Base-by-base conservation (phyloP, 768 basidiomycete species). In the Kwoniella heveanensis region DNA sequence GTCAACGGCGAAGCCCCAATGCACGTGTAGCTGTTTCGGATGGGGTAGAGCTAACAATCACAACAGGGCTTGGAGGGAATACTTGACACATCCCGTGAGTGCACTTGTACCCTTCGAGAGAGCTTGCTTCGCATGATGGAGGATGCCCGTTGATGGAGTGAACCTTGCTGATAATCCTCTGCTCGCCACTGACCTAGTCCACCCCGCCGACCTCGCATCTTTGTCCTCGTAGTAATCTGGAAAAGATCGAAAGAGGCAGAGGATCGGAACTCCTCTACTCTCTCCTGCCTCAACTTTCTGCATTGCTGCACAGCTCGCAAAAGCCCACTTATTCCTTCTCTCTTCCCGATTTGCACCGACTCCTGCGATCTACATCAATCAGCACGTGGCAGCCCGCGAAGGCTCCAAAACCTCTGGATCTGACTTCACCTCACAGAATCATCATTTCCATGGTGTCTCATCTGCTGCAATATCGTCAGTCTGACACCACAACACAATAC, bases 31-130 rank as follows among this genome's bases (percentile, higher is more conserved):
- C 32, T 32, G 32, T 32, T 32, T 32, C 5, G 13, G 5, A 5
- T 13, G 5, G 32, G 32, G 32, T 13, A 6, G 32, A 32, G 6
- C 5, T 50, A 21, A 44, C 46, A 2, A 22, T 19, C 25, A 48
- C 30, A 19, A 26, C 39, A 62, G 60, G 13, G 60, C 60, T 9
- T 62, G 60, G 60, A 54, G 46, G 19, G 27, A 46, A 22, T 62
- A 53, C 24, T 19, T 62, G 1, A 25, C 50, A 22, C 26, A 62
- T 55, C 60, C 60, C 24, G 60, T 62, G 12, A 17, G 60, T 50
- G 22, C 15, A 24, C 29, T n/a, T n/a, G n/a, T n/a, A n/a, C n/a
- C n/a, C n/a, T n/a, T n/a, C n/a, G n/a, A n/a, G n/a, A n/a, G n/a
- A n/a, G n/a, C n/a, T n/a, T n/a, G n/a, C n/a, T n/a, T n/a, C n/a